Percentiles rank a stretch among this genome's conserved stretches.
Conservation (phyloP, 164 flowering plant genomes). For the Vitis rupestris region DNA sequence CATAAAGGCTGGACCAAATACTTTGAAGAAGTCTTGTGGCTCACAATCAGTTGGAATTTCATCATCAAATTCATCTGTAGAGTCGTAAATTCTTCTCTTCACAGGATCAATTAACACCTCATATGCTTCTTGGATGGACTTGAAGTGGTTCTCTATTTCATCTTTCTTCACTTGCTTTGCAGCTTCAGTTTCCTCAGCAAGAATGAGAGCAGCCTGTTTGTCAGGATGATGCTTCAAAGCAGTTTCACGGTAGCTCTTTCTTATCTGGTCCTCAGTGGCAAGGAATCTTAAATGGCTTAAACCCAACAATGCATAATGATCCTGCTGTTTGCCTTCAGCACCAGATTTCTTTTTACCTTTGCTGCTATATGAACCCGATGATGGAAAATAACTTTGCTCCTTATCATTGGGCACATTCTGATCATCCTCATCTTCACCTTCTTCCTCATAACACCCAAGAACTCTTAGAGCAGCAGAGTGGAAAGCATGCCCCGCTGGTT, state of each 20-base stretch:
- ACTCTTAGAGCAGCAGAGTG: conserved; percentile 71
- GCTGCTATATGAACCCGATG: conserved; percentile 69
- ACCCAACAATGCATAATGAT: conserved; percentile 90
- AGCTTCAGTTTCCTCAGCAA: conserved; percentile 80
- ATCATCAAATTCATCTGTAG: conserved; percentile 97
- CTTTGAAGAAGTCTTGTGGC: conserved; percentile 86
- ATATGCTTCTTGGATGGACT: conserved; percentile 85
- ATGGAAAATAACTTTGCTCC: conserved; percentile 47
- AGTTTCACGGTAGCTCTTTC: conserved; percentile 57
- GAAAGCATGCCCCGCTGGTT: conserved; percentile 91
- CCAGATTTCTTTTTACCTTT: conserved; percentile 87
- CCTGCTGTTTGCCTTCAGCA: conserved; percentile 56
- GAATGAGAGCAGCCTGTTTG: conserved; percentile 64
- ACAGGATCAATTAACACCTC: conserved; percentile 81
- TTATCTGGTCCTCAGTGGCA: conserved; percentile 55
- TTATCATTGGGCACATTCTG: conserved; percentile 36
- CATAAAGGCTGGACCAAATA: conserved; percentile 89
- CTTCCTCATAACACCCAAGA: conserved; percentile 50
- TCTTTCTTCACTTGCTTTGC: conserved; percentile 89
- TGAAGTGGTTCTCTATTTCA: conserved; percentile 83
- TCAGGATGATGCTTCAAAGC: conserved; percentile 55
- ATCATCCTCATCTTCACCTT: conserved; percentile 28
- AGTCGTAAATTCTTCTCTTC: conserved; percentile 88
- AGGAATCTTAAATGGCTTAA: conserved; percentile 83
- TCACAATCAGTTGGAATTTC: conserved; percentile 80